Conservation (phyloP, 148 eudicot genomes). For the Cornus controversa region DNA sequence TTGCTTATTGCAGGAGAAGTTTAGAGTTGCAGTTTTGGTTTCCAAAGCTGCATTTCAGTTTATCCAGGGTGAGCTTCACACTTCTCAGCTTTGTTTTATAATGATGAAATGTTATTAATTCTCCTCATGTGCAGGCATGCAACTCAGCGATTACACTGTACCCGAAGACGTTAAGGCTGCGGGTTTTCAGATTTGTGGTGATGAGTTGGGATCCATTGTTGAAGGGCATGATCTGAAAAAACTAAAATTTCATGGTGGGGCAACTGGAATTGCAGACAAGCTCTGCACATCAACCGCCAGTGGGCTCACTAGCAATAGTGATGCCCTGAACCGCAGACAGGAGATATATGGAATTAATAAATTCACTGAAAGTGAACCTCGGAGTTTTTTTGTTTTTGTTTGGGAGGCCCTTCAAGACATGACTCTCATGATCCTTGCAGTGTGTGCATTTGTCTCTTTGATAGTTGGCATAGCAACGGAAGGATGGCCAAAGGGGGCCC, state of each 20-base stretch:
- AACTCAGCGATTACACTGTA: slow-evolving; percentile 64
- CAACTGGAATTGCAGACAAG: slow-evolving; percentile 63
- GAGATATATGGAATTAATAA: slow-evolving; percentile 74
- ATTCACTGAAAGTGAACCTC: slow-evolving; percentile 63
- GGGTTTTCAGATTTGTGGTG: slow-evolving; percentile 80
- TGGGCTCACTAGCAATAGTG: slow-evolving; percentile 47
- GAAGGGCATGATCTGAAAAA: slow-evolving; percentile 86
- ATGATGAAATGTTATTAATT: background rate
- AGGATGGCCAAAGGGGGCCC: slow-evolving; percentile 96
- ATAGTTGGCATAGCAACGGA: slow-evolving; percentile 88
- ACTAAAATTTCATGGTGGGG: slow-evolving; percentile 70
- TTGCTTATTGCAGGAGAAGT: slow-evolving; percentile 48
- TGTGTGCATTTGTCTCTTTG: slow-evolving; percentile 83
- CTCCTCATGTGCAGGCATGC: slow-evolving; percentile 46
- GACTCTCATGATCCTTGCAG: slow-evolving; percentile 96
- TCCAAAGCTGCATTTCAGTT: slow-evolving; percentile 71
- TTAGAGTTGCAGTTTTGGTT: slow-evolving; percentile 66
- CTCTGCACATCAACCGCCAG: slow-evolving; percentile 53
- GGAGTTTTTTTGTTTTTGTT: slow-evolving; percentile 84
- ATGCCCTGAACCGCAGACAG: slow-evolving; percentile 54
- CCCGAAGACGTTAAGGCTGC: slow-evolving; percentile 77
- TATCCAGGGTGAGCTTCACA: slow-evolving; percentile 44
- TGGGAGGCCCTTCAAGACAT: slow-evolving; percentile 98
- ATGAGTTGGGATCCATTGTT: slow-evolving; percentile 73
- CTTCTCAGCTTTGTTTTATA: background rate